Conservation (phyloP, 164 flowering plant genomes). For the Vitis riparia region DNA sequence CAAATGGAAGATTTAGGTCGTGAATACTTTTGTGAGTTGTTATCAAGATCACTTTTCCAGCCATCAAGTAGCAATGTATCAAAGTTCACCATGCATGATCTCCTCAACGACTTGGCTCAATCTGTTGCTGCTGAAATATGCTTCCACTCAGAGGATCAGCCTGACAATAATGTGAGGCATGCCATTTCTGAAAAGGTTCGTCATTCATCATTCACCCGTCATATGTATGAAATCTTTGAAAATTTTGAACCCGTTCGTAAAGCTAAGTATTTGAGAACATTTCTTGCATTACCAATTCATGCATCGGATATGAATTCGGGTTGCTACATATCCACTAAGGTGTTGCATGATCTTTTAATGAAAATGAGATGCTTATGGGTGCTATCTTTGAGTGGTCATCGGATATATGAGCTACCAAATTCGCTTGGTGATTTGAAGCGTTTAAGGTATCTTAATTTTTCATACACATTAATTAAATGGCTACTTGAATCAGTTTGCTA, state of each 20-base stretch:
- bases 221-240: too few species aligned
- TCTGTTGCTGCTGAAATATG: background rate
- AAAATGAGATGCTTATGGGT: too few species aligned
- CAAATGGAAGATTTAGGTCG: conserved; percentile 1
- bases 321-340: too few species aligned
- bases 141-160: too few species aligned
- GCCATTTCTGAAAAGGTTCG: background rate
- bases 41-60: background rate
- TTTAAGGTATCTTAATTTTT: conserved; percentile 7
- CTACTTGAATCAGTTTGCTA: background rate
- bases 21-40: background rate
- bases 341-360: too few species aligned
- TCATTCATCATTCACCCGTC: background rate
- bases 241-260: background rate
- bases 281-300: too few species aligned
- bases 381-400: too few species aligned
- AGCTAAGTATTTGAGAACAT: background rate
- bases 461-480: background rate
- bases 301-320: too few species aligned
- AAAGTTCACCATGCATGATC: background rate
- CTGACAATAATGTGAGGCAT: background rate
- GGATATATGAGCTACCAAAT: background rate
- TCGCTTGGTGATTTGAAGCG: conserved; percentile 2
- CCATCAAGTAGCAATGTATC: background rate
- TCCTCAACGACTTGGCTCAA: background rate